Evolutionary conservation across 2,329 filamentous ascomycete genomes (phyloP), one percentile per base, ranked within the genome.

Genomic region (Plectosphaerella sp.): DNA sequence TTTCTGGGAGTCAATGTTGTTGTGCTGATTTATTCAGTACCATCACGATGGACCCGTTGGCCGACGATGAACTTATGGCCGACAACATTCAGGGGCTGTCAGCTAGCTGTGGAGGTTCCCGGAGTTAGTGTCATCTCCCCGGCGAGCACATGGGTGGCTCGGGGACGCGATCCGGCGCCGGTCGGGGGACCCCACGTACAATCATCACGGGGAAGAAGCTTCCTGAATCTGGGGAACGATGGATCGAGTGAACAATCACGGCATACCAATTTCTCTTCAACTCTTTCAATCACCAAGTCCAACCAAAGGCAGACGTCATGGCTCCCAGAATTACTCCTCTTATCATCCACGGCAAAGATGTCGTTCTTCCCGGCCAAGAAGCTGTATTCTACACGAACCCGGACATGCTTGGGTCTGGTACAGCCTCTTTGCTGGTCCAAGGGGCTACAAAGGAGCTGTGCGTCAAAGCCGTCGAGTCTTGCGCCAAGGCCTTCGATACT

Each of bases 311-410:
- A 12, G 28, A 33, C 15, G 10, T 7, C n/a, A 54, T 54, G 52
- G 39, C 42, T 8, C 39, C 41, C 10, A n/a, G 35, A 10, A 47
- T 33, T 16, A 49, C 52, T 3, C 52, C 49, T 7, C 41, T 52
- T 16, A 52, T 54, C n/a, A 54, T 54, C n/a, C 39, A 52, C 10
- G 52, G 49, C 24, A 37, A 46, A n/a, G 52, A 54, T 42, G 20
- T 49, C 36, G 41, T 49, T 43, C 39, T 43, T 18, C 39, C 16
- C 16, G 6, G 45, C 5, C 20, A 45, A 8, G 15, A 49, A 18
- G 10, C 36, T 4, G 18, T 46, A 4, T 52, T 54, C 28, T 16
- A 42, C 25, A 35, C 52, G 10, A 46, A 54, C 18, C 49, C 50
- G 11, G 49, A 52, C 20, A 49, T 39, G n/a, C 20, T 15, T 4